Evolutionary conservation across 2,329 filamentous ascomycete species (phyloP), one percentile per base, ranked within the genome.

Genomic region (Cordyceps cateniannulata): DNA sequence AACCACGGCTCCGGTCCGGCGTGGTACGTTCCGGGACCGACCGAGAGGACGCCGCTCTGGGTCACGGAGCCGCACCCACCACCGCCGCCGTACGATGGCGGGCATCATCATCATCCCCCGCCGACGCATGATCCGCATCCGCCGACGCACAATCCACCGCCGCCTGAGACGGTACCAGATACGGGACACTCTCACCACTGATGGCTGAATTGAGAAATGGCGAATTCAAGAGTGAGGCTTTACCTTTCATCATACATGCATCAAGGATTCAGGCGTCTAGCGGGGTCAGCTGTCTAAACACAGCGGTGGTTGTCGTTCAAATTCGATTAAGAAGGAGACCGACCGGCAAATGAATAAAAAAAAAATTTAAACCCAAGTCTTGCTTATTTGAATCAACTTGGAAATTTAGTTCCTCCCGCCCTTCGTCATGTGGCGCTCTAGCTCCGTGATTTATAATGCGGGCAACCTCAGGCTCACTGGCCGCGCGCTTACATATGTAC

Each of bases 381-480:
- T 3, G 32, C 8, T 12, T 35, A 12, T 35, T 35, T 7, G n/a
- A n/a, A 35, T 7, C 32, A 35, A 12, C 3, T 35, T 35, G 32
- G 32, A 35, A 2, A 12, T 7, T 35, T 35, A 35, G 32, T 35
- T 35, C 9, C 32, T 29, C 5, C 27, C 27, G 27, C 27, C 27
- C 27, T 29, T 29, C 27, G 8, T 29, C 4, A 4, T 29, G 32
- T 35, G 32, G 32, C 32, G 32, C 32, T 35, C 22, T 47, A 14
- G 40, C 38, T n/a, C 38, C 42, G n/a, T 57, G 54, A 57, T 57
- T 57, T 57, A 57, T 57, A 57, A 57, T 57, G 29, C 42, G 54
- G 53, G 54, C 44, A 57, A 25, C 54, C 54, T 57, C 42, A 48
- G 44, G 54, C 42, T 38, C 14, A 48, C 54, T 42, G 18, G 40